Evolutionary conservation across 345 rosid genomes (phyloP), one percentile per base, ranked within the genome.

Genomic region (Eucalyptus erythrocorys): DNA sequence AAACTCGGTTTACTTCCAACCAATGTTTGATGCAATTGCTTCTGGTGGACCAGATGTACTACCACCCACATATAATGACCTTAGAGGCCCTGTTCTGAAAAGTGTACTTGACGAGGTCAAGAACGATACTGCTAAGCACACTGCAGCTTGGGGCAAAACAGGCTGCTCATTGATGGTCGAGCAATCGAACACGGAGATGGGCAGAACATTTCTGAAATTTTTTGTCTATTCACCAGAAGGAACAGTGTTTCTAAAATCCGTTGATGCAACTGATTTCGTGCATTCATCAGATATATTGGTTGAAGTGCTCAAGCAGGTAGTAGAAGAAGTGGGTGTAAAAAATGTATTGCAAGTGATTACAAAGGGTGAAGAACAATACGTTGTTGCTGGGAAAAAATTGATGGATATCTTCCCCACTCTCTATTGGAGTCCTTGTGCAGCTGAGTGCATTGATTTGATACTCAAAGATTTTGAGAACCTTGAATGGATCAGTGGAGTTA

Each of bases 351-450:
- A 98, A 91, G 98, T 98, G 86, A 96, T 98, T 82, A 97, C 98
- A 14, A 94, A 93, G 61, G 92, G 90, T 53, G 96, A 95, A 49
- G 95, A 93, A 57, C 95, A 92, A 91, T 94, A 94, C 71, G 59
- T 90, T 16, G 91, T 89, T 86, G 97, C 95, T 13, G 97, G 98
- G 24, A 95, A 90, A 89, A 94, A 85, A 90, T 87, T 98, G 89
- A 93, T 94, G 92, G 95, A 94, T 87, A 92, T 91, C 89, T 95
- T 94, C 89, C 97, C 96, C n/a, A 91, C 93, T 85, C 91, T 98
- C 26, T 98, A 94, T 55, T 98, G 99, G 99, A 93, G 97, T 89
- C 98, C 99, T 86, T 97, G 99, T 91, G 96, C 98, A 80, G 93
- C 93, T 86, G 94, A 89, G 68, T 95, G 95, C 91, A 88, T 96